Percentiles rank a stretch among this genome's conserved stretches.
phyloP scores from a whole-genome alignment of 352 stramenopile genomes.

The Pythium myriotylum region DNA sequence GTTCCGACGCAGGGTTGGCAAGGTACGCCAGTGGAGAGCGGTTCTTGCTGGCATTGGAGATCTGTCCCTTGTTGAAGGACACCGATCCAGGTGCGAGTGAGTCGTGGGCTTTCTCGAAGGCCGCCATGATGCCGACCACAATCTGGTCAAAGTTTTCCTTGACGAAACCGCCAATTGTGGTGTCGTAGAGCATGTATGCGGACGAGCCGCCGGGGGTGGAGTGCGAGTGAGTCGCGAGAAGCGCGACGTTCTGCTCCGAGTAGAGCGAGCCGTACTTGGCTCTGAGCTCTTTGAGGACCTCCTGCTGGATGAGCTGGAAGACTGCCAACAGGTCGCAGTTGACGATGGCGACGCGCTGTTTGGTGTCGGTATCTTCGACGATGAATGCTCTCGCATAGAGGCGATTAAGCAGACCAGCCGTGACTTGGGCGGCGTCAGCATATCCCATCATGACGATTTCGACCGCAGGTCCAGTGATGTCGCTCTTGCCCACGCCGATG shows the following conservation, averaged over 20 bases:
- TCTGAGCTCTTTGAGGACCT: too few relatives aligned
- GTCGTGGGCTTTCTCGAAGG: slow-evolving; percentile 62
- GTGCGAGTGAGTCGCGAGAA: too few relatives aligned
- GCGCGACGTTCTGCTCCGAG: too few relatives aligned
- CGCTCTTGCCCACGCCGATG: slow-evolving; percentile 57
- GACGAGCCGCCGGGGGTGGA: slow-evolving; percentile 5
- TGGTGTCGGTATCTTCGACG: slow-evolving; percentile 41
- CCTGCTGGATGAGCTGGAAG: too few relatives aligned
- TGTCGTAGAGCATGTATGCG: slow-evolving; percentile 69
- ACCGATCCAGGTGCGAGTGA: slow-evolving; percentile 52
- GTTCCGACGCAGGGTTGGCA: slow-evolving; percentile 63
- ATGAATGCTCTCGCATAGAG: slow-evolving; percentile 43
- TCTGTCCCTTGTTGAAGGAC: background rate
- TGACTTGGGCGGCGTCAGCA: slow-evolving; percentile 44
- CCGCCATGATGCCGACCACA: slow-evolving; percentile 61
- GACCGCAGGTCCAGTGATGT: slow-evolving; percentile 62
- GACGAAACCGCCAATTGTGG: slow-evolving; percentile 46
- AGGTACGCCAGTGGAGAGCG: slow-evolving; percentile 36
- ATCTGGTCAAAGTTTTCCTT: slow-evolving; percentile 65
- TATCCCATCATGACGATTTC: slow-evolving; percentile 13
- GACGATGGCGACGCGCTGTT: slow-evolving; percentile 41
- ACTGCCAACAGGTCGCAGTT: slow-evolving; percentile 42
- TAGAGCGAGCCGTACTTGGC: too few relatives aligned
- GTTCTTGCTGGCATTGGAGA: too few relatives aligned
- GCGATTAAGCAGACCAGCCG: slow-evolving; percentile 52